Base-by-base conservation (phyloP, 306 rosid genomes). In the Oxytropis ochrocephala region DNA sequence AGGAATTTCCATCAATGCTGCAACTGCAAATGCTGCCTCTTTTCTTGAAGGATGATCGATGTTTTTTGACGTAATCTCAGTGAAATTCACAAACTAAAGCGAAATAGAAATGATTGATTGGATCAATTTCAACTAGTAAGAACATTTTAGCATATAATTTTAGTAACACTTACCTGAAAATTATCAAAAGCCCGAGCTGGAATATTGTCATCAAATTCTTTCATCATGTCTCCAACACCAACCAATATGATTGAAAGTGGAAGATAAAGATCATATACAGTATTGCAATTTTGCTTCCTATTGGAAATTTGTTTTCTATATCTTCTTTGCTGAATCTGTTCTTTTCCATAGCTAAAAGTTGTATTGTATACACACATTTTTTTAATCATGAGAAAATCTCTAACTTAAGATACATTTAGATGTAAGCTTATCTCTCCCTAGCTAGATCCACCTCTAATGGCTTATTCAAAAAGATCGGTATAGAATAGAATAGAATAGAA, bases 181-280 rank as follows among this genome's bases (percentile, higher is more conserved):
- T 91, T 88, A 69, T 88, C 92, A 12, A 86, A 88, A 10, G 70
- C 83, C 17, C 92, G 85, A 58, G 89, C 69, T 13, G 97, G 92
- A 60, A 88, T 88, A 54, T 21, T 21, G 24, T 1, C 24, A 21
- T 21, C 24, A 21, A 21, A 21, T 21, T 21, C 24, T 21, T 21
- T 21, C 24, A 21, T 21, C 24, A 21, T 21, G 24, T 21, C 24
- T 2, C 24, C 1, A 21, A 21, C 1, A 21, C 2, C 24, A 2
- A 21, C 2, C 76, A 91, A 69, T 43, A 91, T 72, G 69, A 91
- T 91, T 66, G n/a, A n/a, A n/a, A n/a, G 33, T 2, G 53, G 16
- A 47, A 14, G 8, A 13, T 5, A 48, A 4, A 48, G 53, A 5
- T 13, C 18, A 48, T 13, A 46, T 48, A 14, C 16, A 48, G 0